Evolutionary conservation across 768 basidiomycete species (phyloP).

Genomic region (Artomyces pyxidatus): DNA sequence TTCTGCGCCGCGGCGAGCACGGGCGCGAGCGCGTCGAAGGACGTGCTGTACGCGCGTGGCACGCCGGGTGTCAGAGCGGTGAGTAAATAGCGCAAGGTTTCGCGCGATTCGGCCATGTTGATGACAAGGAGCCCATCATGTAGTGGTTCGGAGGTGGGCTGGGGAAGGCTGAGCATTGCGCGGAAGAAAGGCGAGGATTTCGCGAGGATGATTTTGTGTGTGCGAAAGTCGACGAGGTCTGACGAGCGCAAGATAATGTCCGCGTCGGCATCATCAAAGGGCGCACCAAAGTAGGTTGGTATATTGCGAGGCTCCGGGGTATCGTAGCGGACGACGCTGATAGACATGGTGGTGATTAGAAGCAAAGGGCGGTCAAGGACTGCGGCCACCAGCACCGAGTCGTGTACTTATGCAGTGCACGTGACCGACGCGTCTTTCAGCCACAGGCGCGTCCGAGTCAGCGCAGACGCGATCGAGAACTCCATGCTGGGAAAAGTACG

Average conservation of each 20-base stretch:
- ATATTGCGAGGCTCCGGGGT: too few relatives aligned
- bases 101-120: slow-evolving; percentile 9
- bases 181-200: slow-evolving; percentile 28
- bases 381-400: too few relatives aligned
- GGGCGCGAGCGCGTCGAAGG: not conserved
- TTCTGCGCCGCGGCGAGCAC: slow-evolving; percentile 15
- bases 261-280: slow-evolving; percentile 5
- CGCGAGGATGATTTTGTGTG: slow-evolving; percentile 26
- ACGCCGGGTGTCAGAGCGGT: not conserved
- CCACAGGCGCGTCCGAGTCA: not conserved
- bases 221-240: slow-evolving; percentile 12
- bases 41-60: not conserved
- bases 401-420: too few relatives aligned
- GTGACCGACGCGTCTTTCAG: too few relatives aligned
- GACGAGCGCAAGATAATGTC: slow-evolving; percentile 7
- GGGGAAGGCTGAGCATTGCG: slow-evolving; percentile 24
- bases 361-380: too few relatives aligned
- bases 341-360: too few relatives aligned
- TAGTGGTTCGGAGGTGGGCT: slow-evolving; percentile 10
- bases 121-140: slow-evolving; percentile 2
- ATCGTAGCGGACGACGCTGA: too few relatives aligned
- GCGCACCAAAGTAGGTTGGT: not conserved
- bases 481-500: too few relatives aligned
- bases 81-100: not conserved
- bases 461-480: too few relatives aligned